phyloP scores from a whole-genome alignment of 2,329 filamentous ascomycete genomes.

The Diaporthe amygdali region DNA sequence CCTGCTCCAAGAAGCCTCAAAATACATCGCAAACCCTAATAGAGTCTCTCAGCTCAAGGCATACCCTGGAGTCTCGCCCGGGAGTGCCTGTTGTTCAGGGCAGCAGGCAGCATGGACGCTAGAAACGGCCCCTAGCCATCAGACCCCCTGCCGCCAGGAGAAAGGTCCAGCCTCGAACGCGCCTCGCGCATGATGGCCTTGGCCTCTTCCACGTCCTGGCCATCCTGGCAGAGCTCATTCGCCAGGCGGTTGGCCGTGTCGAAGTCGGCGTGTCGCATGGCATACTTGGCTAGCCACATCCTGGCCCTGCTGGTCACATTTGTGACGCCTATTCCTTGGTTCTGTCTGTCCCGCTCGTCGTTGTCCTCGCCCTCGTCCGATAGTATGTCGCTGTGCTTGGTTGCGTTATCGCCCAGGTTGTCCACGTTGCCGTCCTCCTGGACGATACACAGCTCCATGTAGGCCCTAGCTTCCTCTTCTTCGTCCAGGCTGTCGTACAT shows the following conservation, averaged over 20 bases:
- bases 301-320: slow-evolving; percentile 89
- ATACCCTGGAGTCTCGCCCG: background rate
- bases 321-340: slow-evolving; percentile 80
- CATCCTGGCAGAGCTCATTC: slow-evolving; percentile 92
- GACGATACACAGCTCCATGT: slow-evolving; percentile 94
- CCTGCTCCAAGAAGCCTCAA: background rate
- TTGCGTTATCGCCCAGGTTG: slow-evolving; percentile 52
- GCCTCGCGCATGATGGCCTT: slow-evolving; percentile 91
- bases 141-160: slow-evolving; percentile 25
- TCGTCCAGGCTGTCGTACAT: slow-evolving; percentile 86
- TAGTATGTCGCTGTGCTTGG: slow-evolving; percentile 50
- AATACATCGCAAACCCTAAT: background rate
- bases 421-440: slow-evolving; percentile 74
- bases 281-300: slow-evolving; percentile 88
- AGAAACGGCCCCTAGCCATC: slow-evolving; percentile 25
- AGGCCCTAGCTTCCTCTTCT: slow-evolving; percentile 80
- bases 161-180: slow-evolving; percentile 71
- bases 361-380: slow-evolving; percentile 45
- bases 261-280: slow-evolving; percentile 78
- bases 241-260: slow-evolving; percentile 79
- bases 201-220: slow-evolving; percentile 94
- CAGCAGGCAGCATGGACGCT: background rate
- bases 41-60: background rate
- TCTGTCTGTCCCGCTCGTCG: slow-evolving; percentile 41
- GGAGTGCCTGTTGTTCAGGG: background rate